Base-by-base conservation (phyloP, 495 filamentous ascomycete species). In the Trichocladium antarcticum region DNA sequence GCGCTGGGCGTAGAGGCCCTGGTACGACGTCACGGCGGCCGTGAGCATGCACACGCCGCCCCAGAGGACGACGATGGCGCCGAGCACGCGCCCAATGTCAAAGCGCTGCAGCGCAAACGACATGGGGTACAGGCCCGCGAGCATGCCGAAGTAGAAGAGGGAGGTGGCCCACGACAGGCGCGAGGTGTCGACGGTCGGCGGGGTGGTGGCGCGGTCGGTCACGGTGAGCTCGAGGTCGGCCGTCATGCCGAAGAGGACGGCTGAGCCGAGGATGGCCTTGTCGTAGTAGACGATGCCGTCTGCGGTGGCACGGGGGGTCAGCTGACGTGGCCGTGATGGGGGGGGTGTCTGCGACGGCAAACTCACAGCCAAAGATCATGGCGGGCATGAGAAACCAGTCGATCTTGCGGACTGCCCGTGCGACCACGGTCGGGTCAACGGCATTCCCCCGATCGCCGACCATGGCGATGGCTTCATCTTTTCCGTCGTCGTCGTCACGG, bases 111-210 rank as follows among this genome's bases (percentile, higher is more conserved):
- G 63, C 8, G 75, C 64, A 45, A 81, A 82, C 1, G 81, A 80
- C 77, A 86, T 79, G 10, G 82, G 84, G 56, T 84, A 87, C 14
- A 82, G 64, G 0, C 83, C 84, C 1, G 75, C 79, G 12, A 88
- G 71, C 80, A 84, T 82, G 20, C 83, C 83, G 54, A 88, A 86
- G 66, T 87, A 87, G 67, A 88, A 87, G 58, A 86, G 69, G 1
- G 81, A 85, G 0, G 81, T 85, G 15, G 83, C 83, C 84, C 82
- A 87, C 53, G 75, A 79, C 24, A 87, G 71, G 11, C 82, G 74
- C 0, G 73, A 72, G 6, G 83, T 83, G 54, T 80, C 72, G 17
- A 68, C 75, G 2, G 69, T 69, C 0, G 79, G 69, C 0, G 81
- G 80, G 16, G 61, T 68, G 1, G 72, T 79, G 7, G 73, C 67